Evolutionary conservation across 2,329 filamentous ascomycete genomes (phyloP).

Genomic region (Arthroderma sp.): DNA sequence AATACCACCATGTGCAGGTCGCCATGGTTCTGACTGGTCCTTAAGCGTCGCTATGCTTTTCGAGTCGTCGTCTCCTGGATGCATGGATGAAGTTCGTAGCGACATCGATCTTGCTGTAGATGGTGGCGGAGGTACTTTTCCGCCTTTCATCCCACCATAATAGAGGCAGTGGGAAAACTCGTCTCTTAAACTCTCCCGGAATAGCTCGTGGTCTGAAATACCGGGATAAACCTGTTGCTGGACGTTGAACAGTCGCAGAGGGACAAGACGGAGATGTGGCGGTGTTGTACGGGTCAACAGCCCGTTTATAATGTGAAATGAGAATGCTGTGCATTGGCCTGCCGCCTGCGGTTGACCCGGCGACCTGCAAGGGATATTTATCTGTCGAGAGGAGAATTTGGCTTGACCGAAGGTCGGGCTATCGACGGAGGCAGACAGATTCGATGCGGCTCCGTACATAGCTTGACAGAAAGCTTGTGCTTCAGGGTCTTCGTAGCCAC

Average conservation of each 20-base stretch:
- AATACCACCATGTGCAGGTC: slow-evolving; percentile 41
- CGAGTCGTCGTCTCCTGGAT: slow-evolving; percentile 9
- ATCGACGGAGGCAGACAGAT: slow-evolving; percentile 31
- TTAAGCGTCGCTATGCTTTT: not conserved
- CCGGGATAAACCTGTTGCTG: slow-evolving; percentile 52
- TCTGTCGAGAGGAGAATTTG: slow-evolving; percentile 27
- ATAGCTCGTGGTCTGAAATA: slow-evolving; percentile 45
- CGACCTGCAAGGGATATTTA: slow-evolving; percentile 27
- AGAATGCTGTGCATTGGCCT: slow-evolving; percentile 36
- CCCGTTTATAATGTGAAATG: slow-evolving; percentile 51
- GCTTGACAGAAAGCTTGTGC: slow-evolving; percentile 34
- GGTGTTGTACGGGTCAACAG: slow-evolving; percentile 46
- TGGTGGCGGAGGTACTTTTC: slow-evolving; percentile 11
- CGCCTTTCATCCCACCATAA: not conserved
- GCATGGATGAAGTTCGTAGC: slow-evolving; percentile 16
- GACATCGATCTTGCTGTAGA: not conserved
- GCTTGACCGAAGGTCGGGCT: slow-evolving; percentile 33
- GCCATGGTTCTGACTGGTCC: not conserved
- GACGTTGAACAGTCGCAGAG: slow-evolving; percentile 53
- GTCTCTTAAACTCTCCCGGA: slow-evolving; percentile 48
- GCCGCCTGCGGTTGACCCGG: slow-evolving; percentile 18
- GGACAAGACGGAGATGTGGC: slow-evolving; percentile 46
- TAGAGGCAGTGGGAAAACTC: slow-evolving; percentile 41
- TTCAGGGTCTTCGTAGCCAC: slow-evolving; percentile 18
- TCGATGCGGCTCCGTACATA: slow-evolving; percentile 31